These are phyloP conservation scores for Xylariales sp. DNA, from an alignment of 2,329 filamentous ascomycete genomes.

Conservation along the genomic window DNA sequence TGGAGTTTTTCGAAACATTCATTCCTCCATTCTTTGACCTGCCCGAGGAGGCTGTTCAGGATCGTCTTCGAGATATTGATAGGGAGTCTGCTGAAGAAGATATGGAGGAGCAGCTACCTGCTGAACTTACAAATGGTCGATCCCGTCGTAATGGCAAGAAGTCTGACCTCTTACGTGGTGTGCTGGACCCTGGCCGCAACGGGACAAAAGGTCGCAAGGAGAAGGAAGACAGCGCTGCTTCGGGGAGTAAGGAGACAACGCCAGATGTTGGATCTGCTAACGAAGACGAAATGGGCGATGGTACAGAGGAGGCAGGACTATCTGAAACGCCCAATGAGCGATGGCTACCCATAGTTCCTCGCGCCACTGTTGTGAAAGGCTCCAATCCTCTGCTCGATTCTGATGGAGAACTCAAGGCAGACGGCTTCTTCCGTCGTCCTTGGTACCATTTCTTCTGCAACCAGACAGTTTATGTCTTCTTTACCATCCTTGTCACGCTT, in stretches of 20 bases:
- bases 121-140: conserved; percentile 66
- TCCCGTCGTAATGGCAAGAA: conserved; percentile 71
- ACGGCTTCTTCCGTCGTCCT: conserved; percentile 75
- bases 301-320: conserved; percentile 49
- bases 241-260: conserved; percentile 82
- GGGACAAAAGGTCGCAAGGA: conserved; percentile 66
- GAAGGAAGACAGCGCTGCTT: conserved; percentile 74
- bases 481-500: conserved; percentile 87
- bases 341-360: conserved; percentile 60
- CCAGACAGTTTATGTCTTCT: conserved; percentile 88
- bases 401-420: conserved; percentile 64
- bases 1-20: conserved; percentile 73
- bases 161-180: conserved; percentile 76
- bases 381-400: conserved; percentile 53
- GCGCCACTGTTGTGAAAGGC: conserved; percentile 47
- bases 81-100: conserved; percentile 73
- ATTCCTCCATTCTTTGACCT: conserved; percentile 74
- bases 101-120: conserved; percentile 64
- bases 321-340: conserved; percentile 62
- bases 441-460: conserved; percentile 91
- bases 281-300: conserved; percentile 70
- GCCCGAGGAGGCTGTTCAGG: conserved; percentile 63
- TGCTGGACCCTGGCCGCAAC: conserved; percentile 73
- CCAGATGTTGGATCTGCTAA: conserved; percentile 75
- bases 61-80: conserved; percentile 64